These are phyloP conservation scores for Penicillium paxilli DNA, from an alignment of 495 filamentous ascomycete species.

Conservation along the genomic window DNA sequence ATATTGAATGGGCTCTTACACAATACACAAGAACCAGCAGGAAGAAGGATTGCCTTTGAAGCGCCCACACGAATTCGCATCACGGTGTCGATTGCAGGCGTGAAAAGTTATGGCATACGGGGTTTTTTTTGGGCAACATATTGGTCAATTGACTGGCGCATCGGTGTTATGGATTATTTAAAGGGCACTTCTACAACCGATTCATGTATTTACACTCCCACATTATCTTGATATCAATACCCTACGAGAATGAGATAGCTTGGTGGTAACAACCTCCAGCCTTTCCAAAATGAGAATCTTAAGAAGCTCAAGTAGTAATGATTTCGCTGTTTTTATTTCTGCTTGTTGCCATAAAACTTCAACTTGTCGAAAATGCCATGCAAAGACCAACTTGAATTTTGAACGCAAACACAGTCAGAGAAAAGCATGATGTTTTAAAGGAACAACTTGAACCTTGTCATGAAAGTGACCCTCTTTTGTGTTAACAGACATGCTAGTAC, in stretches of 20 bases:
- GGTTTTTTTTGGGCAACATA: conserved; percentile 20
- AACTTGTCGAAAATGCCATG: too few relatives aligned
- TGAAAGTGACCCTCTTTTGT: too few relatives aligned
- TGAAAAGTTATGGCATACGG: conserved; percentile 17
- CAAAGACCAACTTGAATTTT: too few relatives aligned
- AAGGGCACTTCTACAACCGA: conserved; percentile 10
- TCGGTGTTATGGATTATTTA: conserved; percentile 20
- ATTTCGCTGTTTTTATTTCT: conserved; percentile 1
- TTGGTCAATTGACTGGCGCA: conserved; percentile 26
- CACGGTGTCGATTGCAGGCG: conserved; percentile 15
- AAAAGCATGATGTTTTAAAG: too few relatives aligned
- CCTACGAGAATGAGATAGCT: conserved; percentile 3
- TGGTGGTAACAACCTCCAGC: neutral
- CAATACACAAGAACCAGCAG: conserved; percentile 89
- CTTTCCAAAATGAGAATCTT: too few relatives aligned
- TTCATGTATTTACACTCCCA: conserved; percentile 8
- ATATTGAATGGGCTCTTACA: conserved; percentile 91
- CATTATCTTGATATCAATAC: conserved; percentile 15
- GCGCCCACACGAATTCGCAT: conserved; percentile 14
- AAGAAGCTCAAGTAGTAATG: too few relatives aligned
- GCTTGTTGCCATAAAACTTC: neutral
- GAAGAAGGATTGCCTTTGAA: conserved; percentile 91
- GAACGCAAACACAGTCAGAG: too few relatives aligned
- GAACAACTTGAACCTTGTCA: too few relatives aligned
- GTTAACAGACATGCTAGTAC: too few relatives aligned